Evolutionary conservation across 768 basidiomycete genomes (phyloP).

Genomic region (Sporobolomyces pararoseus): DNA sequence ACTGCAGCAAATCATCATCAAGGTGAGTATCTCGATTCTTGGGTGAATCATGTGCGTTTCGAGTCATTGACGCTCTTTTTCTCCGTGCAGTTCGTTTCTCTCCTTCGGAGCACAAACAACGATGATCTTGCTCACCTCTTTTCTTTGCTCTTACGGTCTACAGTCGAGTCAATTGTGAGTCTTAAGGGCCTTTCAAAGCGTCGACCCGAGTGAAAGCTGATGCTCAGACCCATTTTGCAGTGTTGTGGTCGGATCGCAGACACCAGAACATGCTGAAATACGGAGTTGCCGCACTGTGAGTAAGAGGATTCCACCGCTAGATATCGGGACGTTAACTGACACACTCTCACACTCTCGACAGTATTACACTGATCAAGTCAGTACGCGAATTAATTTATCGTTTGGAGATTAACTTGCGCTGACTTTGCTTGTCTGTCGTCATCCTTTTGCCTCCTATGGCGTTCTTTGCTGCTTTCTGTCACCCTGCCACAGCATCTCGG

Average conservation of each 20-base stretch:
- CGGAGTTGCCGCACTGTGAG: not conserved
- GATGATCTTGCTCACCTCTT: not conserved
- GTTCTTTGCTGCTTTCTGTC: too few species aligned
- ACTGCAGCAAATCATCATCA: conserved; percentile 31
- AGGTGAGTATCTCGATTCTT: not conserved
- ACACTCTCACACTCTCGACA: too few species aligned
- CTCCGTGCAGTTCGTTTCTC: not conserved
- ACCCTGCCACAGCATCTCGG: conserved; percentile 21
- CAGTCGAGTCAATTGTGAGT: conserved; percentile 23
- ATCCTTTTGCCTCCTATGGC: not conserved
- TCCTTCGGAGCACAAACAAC: not conserved
- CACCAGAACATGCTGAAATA: conserved; percentile 16
- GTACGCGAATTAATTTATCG: too few species aligned
- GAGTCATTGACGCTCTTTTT: not conserved
- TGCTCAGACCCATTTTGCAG: not conserved
- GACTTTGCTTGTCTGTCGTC: too few species aligned
- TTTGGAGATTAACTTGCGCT: too few species aligned
- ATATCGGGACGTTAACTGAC: too few species aligned
- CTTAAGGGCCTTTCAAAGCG: not conserved
- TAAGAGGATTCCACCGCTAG: too few species aligned
- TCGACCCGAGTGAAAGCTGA: not conserved
- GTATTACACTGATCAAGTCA: conserved; percentile 19
- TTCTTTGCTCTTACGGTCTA: not conserved
- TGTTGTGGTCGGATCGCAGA: not conserved
- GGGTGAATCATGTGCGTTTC: not conserved